Percentiles rank a stretch among this genome's conserved stretches.
Evolutionary conservation across 2,329 filamentous ascomycete genomes (phyloP).

Genomic region (Acephala macrosclerotiorum): DNA sequence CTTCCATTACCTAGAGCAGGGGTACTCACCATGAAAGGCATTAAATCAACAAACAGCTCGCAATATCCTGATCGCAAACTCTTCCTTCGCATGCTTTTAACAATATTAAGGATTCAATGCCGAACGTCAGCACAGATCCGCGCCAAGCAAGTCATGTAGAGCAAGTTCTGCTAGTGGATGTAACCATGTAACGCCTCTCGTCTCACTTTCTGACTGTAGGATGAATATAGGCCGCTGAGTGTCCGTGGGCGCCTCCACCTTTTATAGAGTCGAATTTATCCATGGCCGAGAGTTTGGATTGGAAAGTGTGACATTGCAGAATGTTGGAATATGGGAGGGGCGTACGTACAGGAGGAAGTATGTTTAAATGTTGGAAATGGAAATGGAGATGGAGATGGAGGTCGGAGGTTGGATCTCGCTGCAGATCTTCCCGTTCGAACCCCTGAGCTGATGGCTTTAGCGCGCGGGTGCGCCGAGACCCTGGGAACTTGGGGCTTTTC

Average conservation of each 20-base stretch:
- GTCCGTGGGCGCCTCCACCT: not conserved
- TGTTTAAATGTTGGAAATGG: not conserved
- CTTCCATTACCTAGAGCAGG: not conserved
- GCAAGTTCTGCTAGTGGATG: not conserved
- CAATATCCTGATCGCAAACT: not conserved
- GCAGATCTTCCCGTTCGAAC: not conserved
- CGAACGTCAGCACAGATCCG: not conserved
- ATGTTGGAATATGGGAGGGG: not conserved
- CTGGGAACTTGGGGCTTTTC: not conserved
- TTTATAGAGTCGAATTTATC: not conserved
- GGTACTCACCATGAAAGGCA: not conserved
- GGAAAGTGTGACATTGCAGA: not conserved
- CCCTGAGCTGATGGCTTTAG: not conserved
- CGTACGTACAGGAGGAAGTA: not conserved
- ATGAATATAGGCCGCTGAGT: constrained; percentile 4
- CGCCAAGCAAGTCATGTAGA: not conserved
- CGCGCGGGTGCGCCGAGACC: not conserved
- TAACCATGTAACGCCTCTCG: constrained; percentile 1
- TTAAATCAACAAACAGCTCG: not conserved
- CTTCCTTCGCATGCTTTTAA: not conserved
- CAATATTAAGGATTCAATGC: not conserved
- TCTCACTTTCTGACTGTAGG: constrained; percentile 6
- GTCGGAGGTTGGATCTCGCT: not conserved
- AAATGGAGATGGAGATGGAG: no score
- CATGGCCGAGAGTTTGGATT: not conserved